These are phyloP conservation scores for Pelargonium myrrhifolium DNA, from an alignment of 441 rosid genomes.

Conservation along the genomic window DNA sequence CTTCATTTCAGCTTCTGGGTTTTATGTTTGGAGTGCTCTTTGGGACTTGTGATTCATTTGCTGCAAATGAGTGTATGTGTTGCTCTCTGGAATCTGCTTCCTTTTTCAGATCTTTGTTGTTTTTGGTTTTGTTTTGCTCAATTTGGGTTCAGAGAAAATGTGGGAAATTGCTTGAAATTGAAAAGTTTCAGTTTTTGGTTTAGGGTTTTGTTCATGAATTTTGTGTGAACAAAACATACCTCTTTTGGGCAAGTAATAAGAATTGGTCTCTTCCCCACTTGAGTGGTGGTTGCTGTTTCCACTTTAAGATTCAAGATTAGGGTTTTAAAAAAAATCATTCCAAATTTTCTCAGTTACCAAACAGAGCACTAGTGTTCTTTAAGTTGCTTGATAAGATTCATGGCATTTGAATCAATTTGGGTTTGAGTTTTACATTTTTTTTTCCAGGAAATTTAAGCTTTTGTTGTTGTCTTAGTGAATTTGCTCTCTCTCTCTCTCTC, in stretches of 20 bases:
- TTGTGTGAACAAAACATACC: background rate
- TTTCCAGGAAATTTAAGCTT: background rate
- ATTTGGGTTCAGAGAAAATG: slow-evolving; percentile 25
- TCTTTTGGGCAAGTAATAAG: background rate
- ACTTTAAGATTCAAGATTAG: background rate
- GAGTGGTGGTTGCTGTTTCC: background rate
- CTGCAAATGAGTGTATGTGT: slow-evolving; percentile 57
- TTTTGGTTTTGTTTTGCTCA: slow-evolving; percentile 6
- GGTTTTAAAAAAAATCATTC: background rate
- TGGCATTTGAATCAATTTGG: slow-evolving; percentile 2
- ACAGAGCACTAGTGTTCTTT: background rate
- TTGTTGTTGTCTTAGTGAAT: background rate
- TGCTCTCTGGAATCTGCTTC: background rate
- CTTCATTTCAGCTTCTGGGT: slow-evolving; percentile 37
- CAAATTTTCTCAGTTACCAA: slow-evolving; percentile 14
- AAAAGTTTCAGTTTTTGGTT: background rate
- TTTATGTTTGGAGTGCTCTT: slow-evolving; percentile 35
- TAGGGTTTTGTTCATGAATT: slow-evolving; percentile 8
- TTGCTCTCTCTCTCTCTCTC: background rate
- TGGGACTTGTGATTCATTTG: slow-evolving; percentile 42
- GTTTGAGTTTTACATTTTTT: background rate
- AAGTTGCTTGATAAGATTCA: slow-evolving; percentile 9
- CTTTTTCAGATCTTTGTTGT: slow-evolving; percentile 49
- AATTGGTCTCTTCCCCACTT: background rate
- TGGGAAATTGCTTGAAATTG: slow-evolving; percentile 10